Conservation (phyloP, 495 filamentous ascomycete species). For the Astrocystis sublimbata region DNA sequence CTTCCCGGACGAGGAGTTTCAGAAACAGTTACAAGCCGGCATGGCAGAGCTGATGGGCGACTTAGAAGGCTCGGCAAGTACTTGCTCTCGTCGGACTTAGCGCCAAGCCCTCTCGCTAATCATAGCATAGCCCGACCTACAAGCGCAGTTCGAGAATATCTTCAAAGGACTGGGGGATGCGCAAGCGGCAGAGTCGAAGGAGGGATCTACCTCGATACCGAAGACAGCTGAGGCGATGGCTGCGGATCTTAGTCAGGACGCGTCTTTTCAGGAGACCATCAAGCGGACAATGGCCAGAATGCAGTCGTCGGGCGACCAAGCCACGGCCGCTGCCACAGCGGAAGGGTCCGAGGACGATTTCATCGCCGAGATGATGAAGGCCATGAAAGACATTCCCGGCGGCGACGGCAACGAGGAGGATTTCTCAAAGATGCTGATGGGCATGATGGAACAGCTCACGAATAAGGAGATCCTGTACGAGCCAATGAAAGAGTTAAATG, state of each 20-base stretch:
- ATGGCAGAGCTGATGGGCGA: conserved; percentile 81
- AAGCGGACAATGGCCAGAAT: conserved; percentile 90
- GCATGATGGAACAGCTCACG: conserved; percentile 98
- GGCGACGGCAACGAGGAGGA: conserved; percentile 77
- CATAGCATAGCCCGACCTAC: conserved; percentile 64
- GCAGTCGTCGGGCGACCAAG: conserved; percentile 79
- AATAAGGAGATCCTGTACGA: conserved; percentile 98
- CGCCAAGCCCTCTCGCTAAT: conserved; percentile 19
- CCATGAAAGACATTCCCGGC: conserved; percentile 65
- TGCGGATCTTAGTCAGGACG: conserved; percentile 45
- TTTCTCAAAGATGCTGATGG: conserved; percentile 87
- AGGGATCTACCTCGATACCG: conserved; percentile 25
- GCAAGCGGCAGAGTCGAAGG: conserved; percentile 36
- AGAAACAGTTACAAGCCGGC: conserved; percentile 78
- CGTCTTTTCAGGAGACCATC: conserved; percentile 88
- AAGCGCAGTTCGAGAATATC: conserved; percentile 82
- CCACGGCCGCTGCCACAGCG: conserved; percentile 72
- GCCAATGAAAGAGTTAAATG: conserved; percentile 94
- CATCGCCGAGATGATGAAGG: conserved; percentile 80
- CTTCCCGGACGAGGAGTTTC: conserved; percentile 70
- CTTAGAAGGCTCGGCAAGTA: conserved; percentile 60
- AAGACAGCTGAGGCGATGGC: conserved; percentile 28
- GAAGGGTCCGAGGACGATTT: conserved; percentile 71
- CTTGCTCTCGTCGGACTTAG: background rate
- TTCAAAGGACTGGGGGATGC: conserved; percentile 72